These are phyloP conservation scores for Asparagopsis taxiformis DNA, from an alignment of 31 red algal genomes.

Conservation along the genomic window DNA sequence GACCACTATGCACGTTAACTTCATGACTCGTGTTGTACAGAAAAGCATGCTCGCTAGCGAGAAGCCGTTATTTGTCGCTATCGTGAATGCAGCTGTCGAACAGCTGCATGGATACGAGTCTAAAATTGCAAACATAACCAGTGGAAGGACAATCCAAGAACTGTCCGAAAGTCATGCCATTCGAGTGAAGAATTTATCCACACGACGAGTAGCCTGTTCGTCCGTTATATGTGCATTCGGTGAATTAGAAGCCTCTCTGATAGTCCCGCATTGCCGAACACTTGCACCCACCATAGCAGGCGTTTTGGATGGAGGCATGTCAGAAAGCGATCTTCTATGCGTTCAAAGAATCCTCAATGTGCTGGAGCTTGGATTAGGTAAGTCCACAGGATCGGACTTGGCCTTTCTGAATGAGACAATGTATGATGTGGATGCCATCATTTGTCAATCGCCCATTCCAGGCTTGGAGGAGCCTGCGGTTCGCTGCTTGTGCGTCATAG, in stretches of 20 bases:
- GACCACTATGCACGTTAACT: constrained; percentile 18
- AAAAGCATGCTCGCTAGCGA: constrained; percentile 32
- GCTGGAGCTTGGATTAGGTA: constrained; percentile 50
- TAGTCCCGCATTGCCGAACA: constrained; percentile 37
- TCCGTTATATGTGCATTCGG: constrained; percentile 67
- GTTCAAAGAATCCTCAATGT: constrained; percentile 54
- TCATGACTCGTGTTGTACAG: constrained; percentile 55
- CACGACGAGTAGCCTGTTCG: constrained; percentile 41
- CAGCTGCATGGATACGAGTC: constrained; percentile 47
- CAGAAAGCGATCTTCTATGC: constrained; percentile 21
- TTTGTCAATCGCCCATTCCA: constrained; percentile 50
- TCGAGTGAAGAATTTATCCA: constrained; percentile 8
- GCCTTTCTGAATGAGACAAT: constrained; percentile 58
- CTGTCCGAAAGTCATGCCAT: not conserved
- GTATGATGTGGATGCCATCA: constrained; percentile 65
- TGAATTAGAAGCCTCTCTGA: constrained; percentile 38
- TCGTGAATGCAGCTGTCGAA: constrained; percentile 55
- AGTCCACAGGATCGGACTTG: constrained; percentile 11
- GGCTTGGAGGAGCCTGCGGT: constrained; percentile 62
- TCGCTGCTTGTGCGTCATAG: constrained; percentile 58
- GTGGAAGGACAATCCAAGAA: not conserved
- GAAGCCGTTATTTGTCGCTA: constrained; percentile 19
- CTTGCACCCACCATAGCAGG: constrained; percentile 63
- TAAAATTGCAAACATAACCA: constrained; percentile 15
- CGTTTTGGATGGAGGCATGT: constrained; percentile 18